Percentiles rank a stretch among this genome's conserved stretches.
Evolutionary conservation across 345 rosid species (phyloP).

Genomic region (Populus deltoides): DNA sequence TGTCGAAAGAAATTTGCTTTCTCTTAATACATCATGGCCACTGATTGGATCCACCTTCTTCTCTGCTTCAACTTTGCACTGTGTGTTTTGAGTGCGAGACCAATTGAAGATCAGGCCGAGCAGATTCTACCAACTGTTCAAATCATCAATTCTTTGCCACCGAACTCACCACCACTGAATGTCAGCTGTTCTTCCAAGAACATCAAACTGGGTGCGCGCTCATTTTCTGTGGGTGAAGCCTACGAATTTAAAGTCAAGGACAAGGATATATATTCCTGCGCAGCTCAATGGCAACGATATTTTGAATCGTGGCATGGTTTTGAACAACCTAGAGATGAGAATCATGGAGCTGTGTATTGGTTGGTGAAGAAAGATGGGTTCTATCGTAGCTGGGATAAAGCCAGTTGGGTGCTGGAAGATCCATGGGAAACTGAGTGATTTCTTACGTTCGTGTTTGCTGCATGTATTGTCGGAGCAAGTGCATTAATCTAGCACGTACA

Average conservation of each 20-base stretch:
- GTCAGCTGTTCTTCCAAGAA: neutral
- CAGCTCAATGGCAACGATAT: neutral
- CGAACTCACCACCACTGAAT: neutral
- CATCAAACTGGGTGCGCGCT: neutral
- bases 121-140: neutral
- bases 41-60: neutral
- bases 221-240: neutral
- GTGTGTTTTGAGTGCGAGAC: neutral
- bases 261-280: neutral
- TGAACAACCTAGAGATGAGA: neutral
- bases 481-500: too few relatives aligned
- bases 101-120: neutral
- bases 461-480: too few relatives aligned
- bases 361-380: constrained; percentile 7
- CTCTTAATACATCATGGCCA: too few relatives aligned
- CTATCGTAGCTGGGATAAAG: constrained; percentile 7
- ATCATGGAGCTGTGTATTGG: neutral
- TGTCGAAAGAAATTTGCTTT: too few relatives aligned
- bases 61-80: neutral
- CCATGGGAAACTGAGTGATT: constrained; percentile 1
- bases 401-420: neutral
- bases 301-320: neutral
- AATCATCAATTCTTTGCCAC: neutral
- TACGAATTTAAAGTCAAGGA: neutral
- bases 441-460: too few relatives aligned